Evolutionary conservation across 176 grass and related monocot genomes (phyloP).

Genomic region (Leersia perrieri): DNA sequence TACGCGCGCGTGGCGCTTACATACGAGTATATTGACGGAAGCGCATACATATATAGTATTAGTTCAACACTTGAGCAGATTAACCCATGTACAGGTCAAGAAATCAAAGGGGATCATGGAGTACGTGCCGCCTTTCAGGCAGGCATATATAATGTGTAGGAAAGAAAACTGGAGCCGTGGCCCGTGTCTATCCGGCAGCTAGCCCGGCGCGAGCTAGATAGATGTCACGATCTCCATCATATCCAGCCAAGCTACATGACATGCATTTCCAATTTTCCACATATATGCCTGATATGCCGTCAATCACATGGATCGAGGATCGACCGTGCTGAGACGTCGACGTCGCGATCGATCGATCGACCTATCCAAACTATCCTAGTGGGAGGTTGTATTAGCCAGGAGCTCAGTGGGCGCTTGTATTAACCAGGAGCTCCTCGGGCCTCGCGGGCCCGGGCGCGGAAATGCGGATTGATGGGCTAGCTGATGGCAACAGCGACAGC

Average conservation of each 20-base stretch:
- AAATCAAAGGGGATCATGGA: background rate
- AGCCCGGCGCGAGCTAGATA: background rate
- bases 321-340: slow-evolving; percentile 21
- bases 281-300: background rate
- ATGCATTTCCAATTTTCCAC: background rate
- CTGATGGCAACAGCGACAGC: slow-evolving; percentile 30
- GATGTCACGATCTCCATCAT: background rate
- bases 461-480: too few species aligned
- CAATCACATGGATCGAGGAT: slow-evolving; percentile 9
- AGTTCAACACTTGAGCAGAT: background rate
- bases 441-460: too few species aligned
- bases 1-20: background rate
- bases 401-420: too few species aligned
- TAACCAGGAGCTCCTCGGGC: too few species aligned
- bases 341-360: slow-evolving; percentile 9
- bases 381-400: too few species aligned
- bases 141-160: background rate
- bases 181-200: too few species aligned
- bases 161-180: background rate
- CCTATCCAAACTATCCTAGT: background rate
- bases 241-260: background rate
- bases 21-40: too few species aligned
- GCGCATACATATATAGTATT: background rate
- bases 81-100: background rate
- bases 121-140: background rate